phyloP scores from a whole-genome alignment of 2,329 filamentous ascomycete genomes.

The Beauveria caledonica region DNA sequence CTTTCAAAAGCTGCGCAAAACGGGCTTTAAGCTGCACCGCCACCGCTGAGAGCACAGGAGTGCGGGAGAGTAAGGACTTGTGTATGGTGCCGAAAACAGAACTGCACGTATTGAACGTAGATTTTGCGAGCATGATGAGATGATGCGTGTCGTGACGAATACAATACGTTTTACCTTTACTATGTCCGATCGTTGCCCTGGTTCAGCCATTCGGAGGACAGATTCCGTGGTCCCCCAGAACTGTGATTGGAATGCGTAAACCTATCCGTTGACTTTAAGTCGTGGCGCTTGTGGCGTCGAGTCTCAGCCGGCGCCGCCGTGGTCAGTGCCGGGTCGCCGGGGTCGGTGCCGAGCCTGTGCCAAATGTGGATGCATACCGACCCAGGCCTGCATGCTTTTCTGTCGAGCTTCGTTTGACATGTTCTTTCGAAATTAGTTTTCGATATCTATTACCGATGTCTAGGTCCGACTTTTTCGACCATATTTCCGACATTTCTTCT shows the following conservation, averaged over 20 bases:
- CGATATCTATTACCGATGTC: too few species aligned
- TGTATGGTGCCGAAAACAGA: too few species aligned
- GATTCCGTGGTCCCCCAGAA: background rate
- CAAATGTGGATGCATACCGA: too few species aligned
- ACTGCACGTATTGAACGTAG: background rate
- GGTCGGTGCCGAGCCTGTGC: background rate
- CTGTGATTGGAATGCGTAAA: background rate
- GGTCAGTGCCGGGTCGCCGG: too few species aligned
- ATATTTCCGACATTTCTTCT: too few species aligned
- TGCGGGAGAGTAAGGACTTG: too few species aligned
- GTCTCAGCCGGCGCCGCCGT: background rate
- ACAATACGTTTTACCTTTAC: background rate
- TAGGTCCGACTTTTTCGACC: too few species aligned
- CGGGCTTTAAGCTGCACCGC: constrained; percentile 22
- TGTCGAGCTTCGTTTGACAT: too few species aligned
- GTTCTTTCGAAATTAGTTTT: too few species aligned
- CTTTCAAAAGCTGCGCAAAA: constrained; percentile 25
- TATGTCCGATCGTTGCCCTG: background rate
- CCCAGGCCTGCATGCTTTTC: too few species aligned
- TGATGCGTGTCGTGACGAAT: background rate
- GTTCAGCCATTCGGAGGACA: background rate
- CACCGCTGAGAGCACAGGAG: too few species aligned
- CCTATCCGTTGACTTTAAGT: background rate
- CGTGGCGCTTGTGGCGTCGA: background rate
- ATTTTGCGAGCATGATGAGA: background rate